Evolutionary conservation across 495 filamentous ascomycete species (phyloP).

Genomic region (Letharia columbiana): DNA sequence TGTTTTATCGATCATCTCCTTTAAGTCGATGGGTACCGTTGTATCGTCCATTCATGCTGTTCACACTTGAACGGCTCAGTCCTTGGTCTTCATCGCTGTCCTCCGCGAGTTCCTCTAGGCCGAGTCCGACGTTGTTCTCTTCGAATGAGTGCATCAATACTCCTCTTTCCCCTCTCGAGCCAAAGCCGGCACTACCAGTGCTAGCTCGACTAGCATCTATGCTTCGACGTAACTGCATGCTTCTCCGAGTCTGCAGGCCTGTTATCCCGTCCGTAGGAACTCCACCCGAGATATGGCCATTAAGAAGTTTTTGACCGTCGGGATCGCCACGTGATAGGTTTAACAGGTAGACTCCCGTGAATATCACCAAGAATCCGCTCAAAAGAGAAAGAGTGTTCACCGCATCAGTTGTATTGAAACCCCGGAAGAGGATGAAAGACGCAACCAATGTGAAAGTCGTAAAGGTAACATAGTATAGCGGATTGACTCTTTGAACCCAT

Average conservation of each 20-base stretch:
- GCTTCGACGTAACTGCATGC: constrained; percentile 83
- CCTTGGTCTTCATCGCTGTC: constrained; percentile 52
- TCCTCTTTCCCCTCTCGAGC: constrained; percentile 55
- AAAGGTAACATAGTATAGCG: constrained; percentile 99
- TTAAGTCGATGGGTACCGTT: constrained; percentile 33
- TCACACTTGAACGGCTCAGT: constrained; percentile 5
- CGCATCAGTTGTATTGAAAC: constrained; percentile 91
- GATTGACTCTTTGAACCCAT: constrained; percentile 69
- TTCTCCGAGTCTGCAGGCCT: constrained; percentile 77
- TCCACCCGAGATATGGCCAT: constrained; percentile 52
- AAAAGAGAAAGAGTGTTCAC: constrained; percentile 91
- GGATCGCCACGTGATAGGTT: constrained; percentile 90
- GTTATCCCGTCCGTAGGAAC: constrained; percentile 86
- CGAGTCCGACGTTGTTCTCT: constrained; percentile 59
- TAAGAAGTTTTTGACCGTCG: constrained; percentile 61
- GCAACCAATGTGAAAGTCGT: constrained; percentile 90
- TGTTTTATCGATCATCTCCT: constrained; percentile 35
- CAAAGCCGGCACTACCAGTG: constrained; percentile 48
- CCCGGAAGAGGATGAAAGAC: constrained; percentile 93
- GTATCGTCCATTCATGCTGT: constrained; percentile 13
- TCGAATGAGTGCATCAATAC: constrained; percentile 80
- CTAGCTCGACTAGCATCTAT: constrained; percentile 45
- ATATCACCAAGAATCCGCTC: constrained; percentile 91
- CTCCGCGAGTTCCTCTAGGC: constrained; percentile 60
- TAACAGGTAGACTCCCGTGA: constrained; percentile 92